These are phyloP conservation scores for Diutina scorzettiae DNA, from an alignment of 1,139 yeast genomes.

Conservation along the genomic window DNA sequence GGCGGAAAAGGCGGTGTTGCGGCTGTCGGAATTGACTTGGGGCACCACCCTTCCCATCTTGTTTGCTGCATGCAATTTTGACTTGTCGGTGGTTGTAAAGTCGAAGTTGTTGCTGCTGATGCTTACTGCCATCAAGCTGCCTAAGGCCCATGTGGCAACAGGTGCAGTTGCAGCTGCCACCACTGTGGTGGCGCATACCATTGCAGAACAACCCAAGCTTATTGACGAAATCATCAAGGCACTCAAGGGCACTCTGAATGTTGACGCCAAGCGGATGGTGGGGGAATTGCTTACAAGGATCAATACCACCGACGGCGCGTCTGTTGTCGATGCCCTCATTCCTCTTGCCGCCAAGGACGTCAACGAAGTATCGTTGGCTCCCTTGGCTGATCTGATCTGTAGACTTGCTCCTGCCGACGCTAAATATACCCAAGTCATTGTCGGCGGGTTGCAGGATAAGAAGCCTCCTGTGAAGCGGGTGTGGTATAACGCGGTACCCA, in stretches of 20 bases:
- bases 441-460: conserved; percentile 52
- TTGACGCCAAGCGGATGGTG: conserved; percentile 51
- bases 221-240: conserved; percentile 45
- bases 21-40: conserved; percentile 71
- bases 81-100: conserved; percentile 15
- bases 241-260: conserved; percentile 48
- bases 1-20: conserved; percentile 63
- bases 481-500: conserved; percentile 36
- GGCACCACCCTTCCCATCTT: conserved; percentile 24
- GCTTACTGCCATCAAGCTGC: conserved; percentile 56
- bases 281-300: not conserved
- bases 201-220: conserved; percentile 14
- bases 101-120: conserved; percentile 49
- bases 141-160: conserved; percentile 52
- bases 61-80: conserved; percentile 5
- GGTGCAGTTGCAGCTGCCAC: conserved; percentile 37
- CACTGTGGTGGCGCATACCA: conserved; percentile 12
- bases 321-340: conserved; percentile 27
- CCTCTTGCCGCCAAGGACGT: conserved; percentile 58
- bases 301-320: not conserved
- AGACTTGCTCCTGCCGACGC: conserved; percentile 9
- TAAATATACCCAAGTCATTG: conserved; percentile 19
- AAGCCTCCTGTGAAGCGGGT: conserved; percentile 49
- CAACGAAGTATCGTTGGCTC: conserved; percentile 51
- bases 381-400: conserved; percentile 23